phyloP scores from a whole-genome alignment of 257 asterid genomes.

The Ilex aquifolium region DNA sequence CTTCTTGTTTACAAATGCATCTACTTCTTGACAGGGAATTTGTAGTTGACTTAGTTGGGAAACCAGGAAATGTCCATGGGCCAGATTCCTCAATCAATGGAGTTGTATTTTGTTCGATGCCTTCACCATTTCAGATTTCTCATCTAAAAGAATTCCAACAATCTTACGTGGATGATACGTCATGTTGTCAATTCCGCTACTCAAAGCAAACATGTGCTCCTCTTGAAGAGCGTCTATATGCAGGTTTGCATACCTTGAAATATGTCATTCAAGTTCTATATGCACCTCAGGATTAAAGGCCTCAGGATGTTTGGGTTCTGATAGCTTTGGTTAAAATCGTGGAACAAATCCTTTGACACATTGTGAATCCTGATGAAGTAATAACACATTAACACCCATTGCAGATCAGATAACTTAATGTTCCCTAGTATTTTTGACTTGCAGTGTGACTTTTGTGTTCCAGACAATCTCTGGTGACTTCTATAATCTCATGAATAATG shows the following conservation, averaged over 20 bases:
- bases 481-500: too few species aligned
- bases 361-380: too few species aligned
- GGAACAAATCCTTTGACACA: too few species aligned
- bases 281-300: background rate
- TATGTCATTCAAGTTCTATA: background rate
- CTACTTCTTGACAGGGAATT: constrained; percentile 58
- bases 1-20: constrained; percentile 13
- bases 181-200: constrained; percentile 31
- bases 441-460: too few species aligned
- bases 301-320: background rate
- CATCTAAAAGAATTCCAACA: constrained; percentile 66
- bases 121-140: constrained; percentile 80
- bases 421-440: too few species aligned
- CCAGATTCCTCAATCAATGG: constrained; percentile 86
- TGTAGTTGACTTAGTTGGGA: constrained; percentile 89
- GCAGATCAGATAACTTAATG: too few species aligned
- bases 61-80: constrained; percentile 74
- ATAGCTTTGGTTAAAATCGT: too few species aligned
- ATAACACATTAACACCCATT: too few species aligned
- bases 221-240: constrained; percentile 23
- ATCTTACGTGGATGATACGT: constrained; percentile 30
- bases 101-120: constrained; percentile 49
- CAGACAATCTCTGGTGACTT: too few species aligned
- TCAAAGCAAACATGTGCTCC: constrained; percentile 29
- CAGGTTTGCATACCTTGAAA: constrained; percentile 34